Percentiles rank a stretch among this genome's conserved stretches.
phyloP scores from a whole-genome alignment of 306 rosid genomes.

The Vachellia collinsii region DNA sequence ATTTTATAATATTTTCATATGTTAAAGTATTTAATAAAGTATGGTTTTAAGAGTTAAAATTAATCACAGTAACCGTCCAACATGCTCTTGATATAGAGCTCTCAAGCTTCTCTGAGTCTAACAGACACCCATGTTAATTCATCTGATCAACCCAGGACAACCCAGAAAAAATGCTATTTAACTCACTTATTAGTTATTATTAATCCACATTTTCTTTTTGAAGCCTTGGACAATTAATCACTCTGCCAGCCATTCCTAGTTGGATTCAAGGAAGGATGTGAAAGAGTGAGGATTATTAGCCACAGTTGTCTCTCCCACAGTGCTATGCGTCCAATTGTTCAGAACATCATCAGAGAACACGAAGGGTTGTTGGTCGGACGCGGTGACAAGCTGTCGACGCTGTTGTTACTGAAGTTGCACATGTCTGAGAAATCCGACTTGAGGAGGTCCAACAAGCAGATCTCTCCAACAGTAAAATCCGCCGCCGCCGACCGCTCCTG shows the following conservation, averaged over 20 bases:
- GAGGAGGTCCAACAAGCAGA: slow-evolving; percentile 43
- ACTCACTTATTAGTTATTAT: background rate
- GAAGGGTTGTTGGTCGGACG: no score
- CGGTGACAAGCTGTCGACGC: slow-evolving; percentile 19
- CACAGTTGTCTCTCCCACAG: background rate
- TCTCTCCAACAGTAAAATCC: slow-evolving; percentile 40
- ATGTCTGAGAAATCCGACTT: slow-evolving; percentile 36
- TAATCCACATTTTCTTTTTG: background rate
- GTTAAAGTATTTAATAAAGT: no score
- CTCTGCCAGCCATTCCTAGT: background rate
- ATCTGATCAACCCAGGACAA: no score
- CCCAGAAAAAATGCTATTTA: no score
- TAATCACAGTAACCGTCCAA: no score
- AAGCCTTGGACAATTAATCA: background rate
- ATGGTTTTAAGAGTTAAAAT: no score
- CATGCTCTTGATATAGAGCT: no score
- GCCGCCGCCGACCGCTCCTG: no score
- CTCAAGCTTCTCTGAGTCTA: background rate
- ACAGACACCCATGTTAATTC: no score
- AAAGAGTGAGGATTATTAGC: slow-evolving; percentile 31
- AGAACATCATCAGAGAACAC: slow-evolving; percentile 33
- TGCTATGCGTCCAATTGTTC: slow-evolving; percentile 40
- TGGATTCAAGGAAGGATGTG: slow-evolving; percentile 29
- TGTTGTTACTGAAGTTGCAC: slow-evolving; percentile 11
- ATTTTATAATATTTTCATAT: no score